Base-by-base conservation (phyloP, 2,329 filamentous ascomycete species). In the Lithohypha guttulata region DNA sequence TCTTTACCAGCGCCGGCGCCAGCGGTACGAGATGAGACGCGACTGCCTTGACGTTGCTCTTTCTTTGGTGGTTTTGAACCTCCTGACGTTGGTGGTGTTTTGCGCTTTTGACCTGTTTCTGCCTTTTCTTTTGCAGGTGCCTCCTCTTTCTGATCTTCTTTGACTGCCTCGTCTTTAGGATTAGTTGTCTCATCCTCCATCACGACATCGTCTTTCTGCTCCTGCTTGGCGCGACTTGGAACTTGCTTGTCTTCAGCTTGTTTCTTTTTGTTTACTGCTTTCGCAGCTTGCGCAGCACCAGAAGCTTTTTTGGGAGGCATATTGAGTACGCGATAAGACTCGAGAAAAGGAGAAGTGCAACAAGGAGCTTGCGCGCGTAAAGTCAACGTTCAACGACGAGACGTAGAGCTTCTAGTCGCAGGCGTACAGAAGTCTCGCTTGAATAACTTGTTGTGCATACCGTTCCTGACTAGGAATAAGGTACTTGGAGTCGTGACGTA, bases 51-150 rank as follows among this genome's bases (percentile, higher is more conserved):
- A 38, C 41, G 37, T 32, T 33, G 29, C 29, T 36, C 37, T 15
- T 39, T 39, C 21, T 45, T 43, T 7, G 32, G 32, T 5, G 41
- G 26, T 22, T 42, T 38, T 8, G 25, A 8, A n/a, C 41, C 31
- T 8, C 33, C 26, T 8, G 25, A 27, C 1, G 41, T 40, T 1
- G 45, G 45, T 10, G 43, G 34, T 3, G 39, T 34, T 23, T 48
- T 44, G 30, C 43, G 43, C 34, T 48, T 48, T 25, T 48, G 45
- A 6, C 45, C 45, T 6, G 42, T 30, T 20, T 41, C 32, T 2
- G 37, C 33, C n/a, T 26, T 27, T 26, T 22, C 32, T 41, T 41
- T 33, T 29, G 9, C 23, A 27, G 20, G 6, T 42, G 9, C 15
- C 22, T 34, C 31, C 5, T 34, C 20, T 11, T 15, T 10, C 14